These are phyloP conservation scores for Pontederia paniculata DNA, from an alignment of 176 grass and related monocot species.

Conservation along the genomic window DNA sequence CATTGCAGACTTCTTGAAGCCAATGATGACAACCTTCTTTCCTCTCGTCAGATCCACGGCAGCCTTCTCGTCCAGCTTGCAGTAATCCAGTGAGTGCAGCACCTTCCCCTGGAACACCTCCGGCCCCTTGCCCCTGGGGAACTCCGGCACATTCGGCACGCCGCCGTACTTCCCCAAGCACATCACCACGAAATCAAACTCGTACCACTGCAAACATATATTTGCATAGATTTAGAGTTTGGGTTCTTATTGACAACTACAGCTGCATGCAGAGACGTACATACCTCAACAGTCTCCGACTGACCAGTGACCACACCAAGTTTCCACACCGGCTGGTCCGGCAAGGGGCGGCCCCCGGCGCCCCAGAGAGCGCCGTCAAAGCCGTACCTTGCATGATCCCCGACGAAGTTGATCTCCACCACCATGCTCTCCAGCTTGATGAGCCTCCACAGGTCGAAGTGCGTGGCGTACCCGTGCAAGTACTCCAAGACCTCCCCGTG, in stretches of 20 bases:
- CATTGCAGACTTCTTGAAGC: slow-evolving; percentile 96
- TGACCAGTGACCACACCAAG: not conserved
- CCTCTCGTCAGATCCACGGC: slow-evolving; percentile 56
- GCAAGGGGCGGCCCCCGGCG: not conserved
- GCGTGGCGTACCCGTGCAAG: not conserved
- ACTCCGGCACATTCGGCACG: too few species aligned
- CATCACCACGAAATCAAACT: slow-evolving; percentile 98
- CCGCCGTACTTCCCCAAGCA: too few species aligned
- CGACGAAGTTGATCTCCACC: not conserved
- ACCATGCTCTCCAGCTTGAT: not conserved
- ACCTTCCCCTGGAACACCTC: too few species aligned
- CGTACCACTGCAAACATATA: slow-evolving; percentile 33
- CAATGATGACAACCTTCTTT: slow-evolving; percentile 82
- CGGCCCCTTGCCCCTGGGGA: too few species aligned
- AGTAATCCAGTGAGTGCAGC: slow-evolving; percentile 91
- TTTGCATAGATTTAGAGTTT: too few species aligned
- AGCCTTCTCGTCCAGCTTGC: slow-evolving; percentile 64
- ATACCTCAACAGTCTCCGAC: not conserved
- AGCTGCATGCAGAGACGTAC: too few species aligned
- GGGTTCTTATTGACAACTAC: too few species aligned
- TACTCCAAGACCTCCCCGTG: not conserved
- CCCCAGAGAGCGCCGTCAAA: too few species aligned
- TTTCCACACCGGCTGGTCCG: not conserved
- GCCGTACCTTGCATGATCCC: too few species aligned
- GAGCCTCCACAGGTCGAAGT: too few species aligned